Base-by-base conservation (phyloP, 345 rosid species). In the Chamaenerion angustifolium region DNA sequence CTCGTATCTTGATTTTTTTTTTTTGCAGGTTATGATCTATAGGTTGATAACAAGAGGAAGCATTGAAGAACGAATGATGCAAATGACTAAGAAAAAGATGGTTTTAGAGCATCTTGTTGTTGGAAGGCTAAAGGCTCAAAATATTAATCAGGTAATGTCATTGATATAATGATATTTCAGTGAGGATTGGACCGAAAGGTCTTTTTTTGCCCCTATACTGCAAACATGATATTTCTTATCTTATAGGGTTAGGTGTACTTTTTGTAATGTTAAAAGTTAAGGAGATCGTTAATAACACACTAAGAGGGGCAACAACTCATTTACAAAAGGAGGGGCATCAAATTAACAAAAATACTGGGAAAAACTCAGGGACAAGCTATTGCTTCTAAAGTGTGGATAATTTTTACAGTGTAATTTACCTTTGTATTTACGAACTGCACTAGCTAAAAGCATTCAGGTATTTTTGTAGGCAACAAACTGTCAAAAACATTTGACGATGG, bases 41-140 rank as follows among this genome's bases (percentile, higher is more conserved):
- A 79, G 98, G 66, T 90, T 92, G 49, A 57, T 92, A 59, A 80
- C 79, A 25, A 77, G 96, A 61, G 95, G 85, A 66, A 76, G 89
- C 61, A 92, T 87, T 68, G 96, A 92, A 76, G 97, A 93, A 65
- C 74, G 97, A 58, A 87, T 92, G 96, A 84, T 92, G 96, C 85
- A 92, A 45, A 65, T 92, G 87, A 92, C 98, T 16, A 92, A 84
- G 75, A 92, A 92, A 80, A 92, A 92, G 72, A 92, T 90, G 98
- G 85, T 92, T 73, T 71, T 87, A 45, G 98, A 92, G 79, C 98
- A 92, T 77, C 89, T 92, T 52, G 98, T 92, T 65, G 98, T 92
- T 23, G 99, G 99, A 63, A 82, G 85, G 81, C 71, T 93, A 54
- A 93, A 93, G 73, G 75, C 94, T 44, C 99, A 93, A 64, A 93